Percentiles rank a stretch among this genome's conserved stretches.
Conservation (phyloP, 768 basidiomycete species). For the Rhizopogon vinicolor region DNA sequence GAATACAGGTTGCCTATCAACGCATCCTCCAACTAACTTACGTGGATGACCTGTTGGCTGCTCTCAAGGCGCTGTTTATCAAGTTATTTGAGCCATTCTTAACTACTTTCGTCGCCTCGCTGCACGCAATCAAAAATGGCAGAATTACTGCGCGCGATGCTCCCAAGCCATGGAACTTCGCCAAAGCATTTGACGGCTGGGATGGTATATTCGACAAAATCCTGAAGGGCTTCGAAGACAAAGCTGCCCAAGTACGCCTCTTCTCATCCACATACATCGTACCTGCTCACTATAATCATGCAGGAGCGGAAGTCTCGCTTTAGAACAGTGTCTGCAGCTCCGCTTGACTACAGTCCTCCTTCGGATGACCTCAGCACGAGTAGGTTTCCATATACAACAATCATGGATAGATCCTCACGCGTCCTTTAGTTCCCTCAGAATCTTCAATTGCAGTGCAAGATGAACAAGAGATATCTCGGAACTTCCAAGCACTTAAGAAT, state of each 20-base stretch:
- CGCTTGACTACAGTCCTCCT: constrained; percentile 39
- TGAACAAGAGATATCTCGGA: constrained; percentile 88
- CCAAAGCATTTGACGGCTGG: constrained; percentile 72
- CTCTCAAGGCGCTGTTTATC: constrained; percentile 81
- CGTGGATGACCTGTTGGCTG: constrained; percentile 79
- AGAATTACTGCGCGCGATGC: constrained; percentile 36
- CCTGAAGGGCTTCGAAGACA: constrained; percentile 68
- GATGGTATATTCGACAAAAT: constrained; percentile 76
- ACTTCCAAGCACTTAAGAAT: constrained; percentile 86
- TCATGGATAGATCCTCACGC: neutral
- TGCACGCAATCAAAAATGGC: constrained; percentile 56
- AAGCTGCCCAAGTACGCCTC: constrained; percentile 56
- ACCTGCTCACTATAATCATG: constrained; percentile 1
- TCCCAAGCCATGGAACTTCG: constrained; percentile 59
- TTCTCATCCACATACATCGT: neutral
- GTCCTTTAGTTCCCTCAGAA: constrained; percentile 39
- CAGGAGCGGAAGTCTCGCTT: constrained; percentile 74
- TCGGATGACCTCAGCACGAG: constrained; percentile 58
- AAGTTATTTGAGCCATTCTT: constrained; percentile 85
- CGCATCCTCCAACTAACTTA: constrained; percentile 94
- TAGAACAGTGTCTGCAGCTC: constrained; percentile 31
- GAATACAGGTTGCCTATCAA: constrained; percentile 84
- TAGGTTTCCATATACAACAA: constrained; percentile 24
- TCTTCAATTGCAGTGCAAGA: constrained; percentile 55
- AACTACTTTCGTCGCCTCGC: constrained; percentile 75